Percentiles rank a stretch among this genome's conserved stretches.
Conservation (phyloP, 345 rosid species). For the Leavenworthia alabamica region DNA sequence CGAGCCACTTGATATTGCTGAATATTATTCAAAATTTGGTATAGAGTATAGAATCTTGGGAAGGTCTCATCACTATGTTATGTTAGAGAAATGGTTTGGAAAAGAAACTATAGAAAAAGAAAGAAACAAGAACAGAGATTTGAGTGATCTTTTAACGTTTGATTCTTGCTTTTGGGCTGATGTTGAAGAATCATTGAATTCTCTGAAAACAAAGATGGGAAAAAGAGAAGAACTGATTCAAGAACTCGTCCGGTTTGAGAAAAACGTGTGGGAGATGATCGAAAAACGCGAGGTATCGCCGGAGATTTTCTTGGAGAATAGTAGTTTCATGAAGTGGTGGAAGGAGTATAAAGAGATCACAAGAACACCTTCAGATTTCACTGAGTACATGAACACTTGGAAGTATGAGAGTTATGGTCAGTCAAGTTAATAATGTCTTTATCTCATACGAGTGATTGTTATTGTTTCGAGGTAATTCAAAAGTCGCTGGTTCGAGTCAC, state of each 20-base stretch:
- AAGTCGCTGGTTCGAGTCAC: too few species aligned
- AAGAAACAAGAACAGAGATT: slow-evolving; percentile 12
- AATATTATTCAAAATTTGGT: slow-evolving; percentile 33
- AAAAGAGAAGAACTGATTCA: neutral
- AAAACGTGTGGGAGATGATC: slow-evolving; percentile 37
- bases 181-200: slow-evolving; percentile 58
- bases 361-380: slow-evolving; percentile 26
- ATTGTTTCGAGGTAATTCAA: too few species aligned
- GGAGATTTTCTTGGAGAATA: slow-evolving; percentile 47
- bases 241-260: slow-evolving; percentile 32
- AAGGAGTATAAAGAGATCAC: slow-evolving; percentile 30
- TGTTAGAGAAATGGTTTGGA: slow-evolving; percentile 46
- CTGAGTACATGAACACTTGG: slow-evolving; percentile 34
- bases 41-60: slow-evolving; percentile 32
- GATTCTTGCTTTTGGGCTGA: slow-evolving; percentile 86
- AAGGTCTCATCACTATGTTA: slow-evolving; percentile 43
- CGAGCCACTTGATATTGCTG: slow-evolving; percentile 78
- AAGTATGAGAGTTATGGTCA: slow-evolving; percentile 27
- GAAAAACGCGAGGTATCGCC: slow-evolving; percentile 46
- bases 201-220: neutral
- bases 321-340: slow-evolving; percentile 82
- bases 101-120: neutral
- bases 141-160: slow-evolving; percentile 29
- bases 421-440: neutral
- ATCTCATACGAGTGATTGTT: neutral